phyloP scores from a whole-genome alignment of 768 basidiomycete genomes.

The Leccinum boreale region DNA sequence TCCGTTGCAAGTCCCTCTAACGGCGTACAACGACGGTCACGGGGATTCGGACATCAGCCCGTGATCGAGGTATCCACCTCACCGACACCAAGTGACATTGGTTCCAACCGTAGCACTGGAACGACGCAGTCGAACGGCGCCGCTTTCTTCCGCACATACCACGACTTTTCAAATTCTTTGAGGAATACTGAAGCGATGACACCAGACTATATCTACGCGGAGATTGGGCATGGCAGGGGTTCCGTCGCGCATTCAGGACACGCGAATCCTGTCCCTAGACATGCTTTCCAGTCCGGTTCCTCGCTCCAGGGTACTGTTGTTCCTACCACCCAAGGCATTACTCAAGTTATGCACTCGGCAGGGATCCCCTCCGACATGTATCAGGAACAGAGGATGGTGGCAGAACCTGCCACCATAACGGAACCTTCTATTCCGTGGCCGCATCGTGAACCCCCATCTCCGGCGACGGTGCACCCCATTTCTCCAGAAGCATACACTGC shows the following conservation, averaged over 20 bases:
- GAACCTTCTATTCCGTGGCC: conserved; percentile 40
- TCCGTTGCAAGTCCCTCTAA: conserved; percentile 36
- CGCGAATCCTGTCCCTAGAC: conserved; percentile 19
- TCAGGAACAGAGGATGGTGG: conserved; percentile 10
- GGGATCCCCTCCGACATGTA: conserved; percentile 24
- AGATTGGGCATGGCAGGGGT: conserved; percentile 73
- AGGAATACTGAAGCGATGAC: conserved; percentile 57
- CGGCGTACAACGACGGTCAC: conserved; percentile 37
- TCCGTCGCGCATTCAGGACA: conserved; percentile 25
- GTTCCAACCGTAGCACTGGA: conserved; percentile 50
- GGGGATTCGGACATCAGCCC: conserved; percentile 48
- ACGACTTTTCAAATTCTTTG: conserved; percentile 40
- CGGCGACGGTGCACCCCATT: conserved; percentile 30
- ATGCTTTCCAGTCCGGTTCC: conserved; percentile 19
- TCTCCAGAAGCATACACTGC: conserved; percentile 42
- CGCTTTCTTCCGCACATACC: conserved; percentile 60
- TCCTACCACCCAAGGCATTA: conserved; percentile 30
- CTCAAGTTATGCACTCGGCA: conserved; percentile 36
- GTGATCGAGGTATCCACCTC: conserved; percentile 61
- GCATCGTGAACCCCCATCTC: conserved; percentile 40
- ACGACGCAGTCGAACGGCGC: conserved; percentile 55
- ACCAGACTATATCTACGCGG: conserved; percentile 71
- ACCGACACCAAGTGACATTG: conserved; percentile 59
- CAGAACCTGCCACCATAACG: conserved; percentile 10
- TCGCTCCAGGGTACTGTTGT: conserved; percentile 19